A percentile compares a stretch with the other conserved stretches of the same genome.
Evolutionary conservation across 1,139 yeast species (phyloP).

Genomic region (Scheffersomyces quercinus): DNA sequence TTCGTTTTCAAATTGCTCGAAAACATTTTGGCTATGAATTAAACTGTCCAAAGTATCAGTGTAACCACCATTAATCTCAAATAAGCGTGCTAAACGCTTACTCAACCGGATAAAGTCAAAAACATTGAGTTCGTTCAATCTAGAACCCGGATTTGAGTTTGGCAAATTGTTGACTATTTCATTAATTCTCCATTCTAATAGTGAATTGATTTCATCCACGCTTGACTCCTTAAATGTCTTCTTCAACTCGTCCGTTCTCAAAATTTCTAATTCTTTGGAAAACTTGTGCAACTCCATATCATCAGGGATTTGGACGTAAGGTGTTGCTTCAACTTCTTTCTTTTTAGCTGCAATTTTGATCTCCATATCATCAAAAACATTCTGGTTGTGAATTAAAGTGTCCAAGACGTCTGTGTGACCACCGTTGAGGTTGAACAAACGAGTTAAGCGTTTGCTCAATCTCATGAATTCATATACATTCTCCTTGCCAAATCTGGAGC

Average conservation of each 20-base stretch:
- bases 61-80: slow-evolving; percentile 20
- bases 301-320: slow-evolving; percentile 24
- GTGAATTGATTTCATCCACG: slow-evolving; percentile 13
- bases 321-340: neutral
- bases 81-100: slow-evolving; percentile 15
- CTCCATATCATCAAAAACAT: slow-evolving; percentile 26
- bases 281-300: slow-evolving; percentile 20
- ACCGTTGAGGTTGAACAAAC: slow-evolving; percentile 29
- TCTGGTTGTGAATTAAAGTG: slow-evolving; percentile 27
- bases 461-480: slow-evolving; percentile 21
- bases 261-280: slow-evolving; percentile 12
- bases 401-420: slow-evolving; percentile 36
- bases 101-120: slow-evolving; percentile 14
- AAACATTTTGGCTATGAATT: slow-evolving; percentile 14
- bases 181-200: slow-evolving; percentile 22
- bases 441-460: slow-evolving; percentile 19
- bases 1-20: slow-evolving; percentile 15
- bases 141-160: slow-evolving; percentile 2
- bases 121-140: slow-evolving; percentile 9
- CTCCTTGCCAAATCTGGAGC: slow-evolving; percentile 17
- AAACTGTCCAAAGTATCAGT: slow-evolving; percentile 22
- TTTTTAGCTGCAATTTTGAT: slow-evolving; percentile 12
- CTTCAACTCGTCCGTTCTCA: slow-evolving; percentile 13
- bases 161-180: slow-evolving; percentile 10
- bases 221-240: slow-evolving; percentile 10